Evolutionary conservation across 495 filamentous ascomycete species (phyloP).

Genomic region (Penicillium paxilli): DNA sequence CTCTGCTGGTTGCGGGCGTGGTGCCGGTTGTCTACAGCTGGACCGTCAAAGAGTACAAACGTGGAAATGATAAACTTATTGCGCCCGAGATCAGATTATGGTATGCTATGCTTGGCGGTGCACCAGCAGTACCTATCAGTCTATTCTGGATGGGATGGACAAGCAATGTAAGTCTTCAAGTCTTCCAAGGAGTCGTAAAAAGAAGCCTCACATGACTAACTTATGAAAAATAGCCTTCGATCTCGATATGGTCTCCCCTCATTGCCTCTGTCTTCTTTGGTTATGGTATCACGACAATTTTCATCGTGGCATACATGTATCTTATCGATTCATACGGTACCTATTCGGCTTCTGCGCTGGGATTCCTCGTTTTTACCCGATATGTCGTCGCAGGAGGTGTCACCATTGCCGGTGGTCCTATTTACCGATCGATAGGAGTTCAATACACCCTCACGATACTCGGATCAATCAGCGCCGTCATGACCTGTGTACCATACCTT

Average conservation of each 20-base stretch:
- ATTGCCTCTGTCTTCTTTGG: slow-evolving; percentile 48
- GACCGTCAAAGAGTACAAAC: slow-evolving; percentile 4
- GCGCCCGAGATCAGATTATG: slow-evolving; percentile 57
- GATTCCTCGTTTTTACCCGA: slow-evolving; percentile 44
- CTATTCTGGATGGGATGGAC: slow-evolving; percentile 68
- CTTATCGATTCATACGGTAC: slow-evolving; percentile 51
- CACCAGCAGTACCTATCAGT: slow-evolving; percentile 51
- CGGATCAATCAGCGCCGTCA: slow-evolving; percentile 38
- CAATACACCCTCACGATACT: slow-evolving; percentile 54
- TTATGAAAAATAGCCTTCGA: slow-evolving; percentile 27
- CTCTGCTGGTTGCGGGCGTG: slow-evolving; percentile 39
- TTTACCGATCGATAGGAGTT: slow-evolving; percentile 50
- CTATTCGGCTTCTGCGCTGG: slow-evolving; percentile 40
- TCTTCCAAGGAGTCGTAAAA: not conserved
- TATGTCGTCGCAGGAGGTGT: slow-evolving; percentile 50
- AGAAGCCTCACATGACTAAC: not conserved
- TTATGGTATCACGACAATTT: slow-evolving; percentile 48
- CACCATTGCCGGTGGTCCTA: slow-evolving; percentile 40
- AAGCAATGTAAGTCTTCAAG: slow-evolving; percentile 29
- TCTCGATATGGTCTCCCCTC: slow-evolving; percentile 55
- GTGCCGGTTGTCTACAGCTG: slow-evolving; percentile 48
- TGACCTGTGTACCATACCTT: slow-evolving; percentile 51
- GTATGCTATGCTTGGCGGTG: slow-evolving; percentile 57
- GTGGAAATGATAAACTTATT: slow-evolving; percentile 9
- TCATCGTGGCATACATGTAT: slow-evolving; percentile 49